A percentile compares a stretch with the other conserved stretches of the same genome.
Conservation (phyloP, 305 asterid species). For the Fraxinus platypoda region DNA sequence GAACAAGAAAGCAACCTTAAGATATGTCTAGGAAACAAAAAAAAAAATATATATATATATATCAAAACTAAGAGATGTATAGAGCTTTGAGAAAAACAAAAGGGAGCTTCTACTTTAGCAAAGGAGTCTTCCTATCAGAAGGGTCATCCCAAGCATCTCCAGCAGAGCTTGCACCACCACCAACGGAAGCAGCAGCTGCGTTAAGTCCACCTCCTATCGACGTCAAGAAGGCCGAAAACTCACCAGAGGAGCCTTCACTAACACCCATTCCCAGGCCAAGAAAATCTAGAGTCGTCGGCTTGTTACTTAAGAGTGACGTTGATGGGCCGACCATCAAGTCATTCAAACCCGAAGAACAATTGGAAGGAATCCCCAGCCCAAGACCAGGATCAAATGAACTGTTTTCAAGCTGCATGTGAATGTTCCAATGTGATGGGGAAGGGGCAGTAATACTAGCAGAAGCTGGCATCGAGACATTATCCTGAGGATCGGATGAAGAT, state of each 20-base stretch:
- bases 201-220: constrained; percentile 35
- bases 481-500: background rate
- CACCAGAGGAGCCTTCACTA: constrained; percentile 31
- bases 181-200: constrained; percentile 20
- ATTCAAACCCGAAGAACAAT: constrained; percentile 32
- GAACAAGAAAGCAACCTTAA: background rate
- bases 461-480: background rate
- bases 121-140: constrained; percentile 41
- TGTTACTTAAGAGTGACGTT: constrained; percentile 25
- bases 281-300: constrained; percentile 59
- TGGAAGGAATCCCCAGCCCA: constrained; percentile 29
- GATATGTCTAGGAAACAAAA: background rate
- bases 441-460: background rate
- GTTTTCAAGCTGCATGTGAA: constrained; percentile 1
- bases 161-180: constrained; percentile 9
- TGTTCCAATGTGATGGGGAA: constrained; percentile 6
- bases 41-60: background rate
- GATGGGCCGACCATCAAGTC: constrained; percentile 46
- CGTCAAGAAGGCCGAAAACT: constrained; percentile 46
- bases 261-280: constrained; percentile 55
- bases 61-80: background rate
- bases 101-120: constrained; percentile 26
- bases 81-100: background rate
- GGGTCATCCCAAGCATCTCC: constrained; percentile 40
- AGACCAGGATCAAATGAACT: background rate